phyloP scores from a whole-genome alignment of 352 stramenopile species.

The Globisporangium perplexum region DNA sequence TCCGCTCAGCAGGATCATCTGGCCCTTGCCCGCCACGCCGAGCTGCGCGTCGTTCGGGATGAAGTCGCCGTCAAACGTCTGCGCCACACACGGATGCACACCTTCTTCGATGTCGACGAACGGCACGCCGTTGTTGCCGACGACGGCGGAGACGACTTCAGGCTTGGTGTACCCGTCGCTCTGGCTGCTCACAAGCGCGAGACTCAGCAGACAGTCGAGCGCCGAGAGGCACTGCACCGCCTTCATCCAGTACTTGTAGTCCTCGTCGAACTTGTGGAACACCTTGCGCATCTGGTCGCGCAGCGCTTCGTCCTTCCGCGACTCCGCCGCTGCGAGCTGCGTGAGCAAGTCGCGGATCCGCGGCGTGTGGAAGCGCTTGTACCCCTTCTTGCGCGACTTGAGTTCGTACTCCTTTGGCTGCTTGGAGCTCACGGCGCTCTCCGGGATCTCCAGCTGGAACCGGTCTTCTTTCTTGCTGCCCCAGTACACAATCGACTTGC shows the following conservation, averaged over 20 bases:
- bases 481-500: slow-evolving; percentile 91
- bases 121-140: slow-evolving; percentile 38
- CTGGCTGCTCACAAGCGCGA: slow-evolving; percentile 91
- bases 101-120: slow-evolving; percentile 92
- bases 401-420: slow-evolving; percentile 94
- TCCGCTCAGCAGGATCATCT: slow-evolving; percentile 93
- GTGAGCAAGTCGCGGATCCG: slow-evolving; percentile 80
- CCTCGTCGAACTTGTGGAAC: slow-evolving; percentile 96
- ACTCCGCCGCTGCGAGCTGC: slow-evolving; percentile 70
- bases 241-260: slow-evolving; percentile 92
- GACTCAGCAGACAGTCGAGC: slow-evolving; percentile 94
- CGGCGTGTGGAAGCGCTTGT: slow-evolving; percentile 89
- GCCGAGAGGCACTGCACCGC: slow-evolving; percentile 90
- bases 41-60: slow-evolving; percentile 96
- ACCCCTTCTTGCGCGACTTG: slow-evolving; percentile 93
- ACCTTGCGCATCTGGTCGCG: slow-evolving; percentile 89
- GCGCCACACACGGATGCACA: slow-evolving; percentile 93
- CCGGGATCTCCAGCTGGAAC: slow-evolving; percentile 92
- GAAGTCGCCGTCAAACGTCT: slow-evolving; percentile 87
- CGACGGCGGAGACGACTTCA: slow-evolving; percentile 74
- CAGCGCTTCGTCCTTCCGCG: slow-evolving; percentile 70
- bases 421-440: slow-evolving; percentile 59
- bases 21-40: slow-evolving; percentile 53
- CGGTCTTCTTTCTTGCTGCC: slow-evolving; percentile 92
- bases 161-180: slow-evolving; percentile 92